Conservation (phyloP, 345 rosid genomes). For the Gossypium mustelinum region DNA sequence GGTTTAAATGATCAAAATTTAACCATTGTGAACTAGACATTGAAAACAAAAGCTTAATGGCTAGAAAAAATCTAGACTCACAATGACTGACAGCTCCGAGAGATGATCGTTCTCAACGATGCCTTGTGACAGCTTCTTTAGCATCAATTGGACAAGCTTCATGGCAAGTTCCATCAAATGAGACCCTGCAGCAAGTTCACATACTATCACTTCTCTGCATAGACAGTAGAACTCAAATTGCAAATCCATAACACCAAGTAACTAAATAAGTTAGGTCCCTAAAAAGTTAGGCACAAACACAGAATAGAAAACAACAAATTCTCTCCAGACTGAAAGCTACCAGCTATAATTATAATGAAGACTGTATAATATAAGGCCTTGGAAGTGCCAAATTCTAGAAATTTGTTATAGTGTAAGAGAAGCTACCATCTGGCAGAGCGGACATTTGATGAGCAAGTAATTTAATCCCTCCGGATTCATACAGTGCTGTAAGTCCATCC, state of each 20-base stretch:
- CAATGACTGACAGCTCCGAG: constrained; percentile 55
- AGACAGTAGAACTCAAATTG: not conserved
- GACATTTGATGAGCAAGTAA: constrained; percentile 40
- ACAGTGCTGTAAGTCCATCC: constrained; percentile 43
- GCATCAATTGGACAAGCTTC: constrained; percentile 54
- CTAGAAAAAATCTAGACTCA: constrained; percentile 31
- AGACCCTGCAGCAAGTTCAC: constrained; percentile 49
- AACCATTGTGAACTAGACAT: not conserved
- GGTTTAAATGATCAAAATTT: not conserved
- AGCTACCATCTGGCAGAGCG: not conserved
- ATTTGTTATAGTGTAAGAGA: not conserved
- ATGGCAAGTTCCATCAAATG: constrained; percentile 66
- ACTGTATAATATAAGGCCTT: not conserved
- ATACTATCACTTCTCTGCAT: not conserved
- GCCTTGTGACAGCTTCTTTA: constrained; percentile 44
- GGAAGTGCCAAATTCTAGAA: not conserved
- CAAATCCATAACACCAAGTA: not conserved
- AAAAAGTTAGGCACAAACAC: not conserved
- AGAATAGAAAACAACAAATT: not conserved
- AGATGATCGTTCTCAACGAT: constrained; percentile 32
- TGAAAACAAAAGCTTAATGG: not conserved
- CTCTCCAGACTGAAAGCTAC: not conserved
- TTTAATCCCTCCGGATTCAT: constrained; percentile 66
- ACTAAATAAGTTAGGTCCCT: not conserved
- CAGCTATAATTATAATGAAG: not conserved